Evolutionary conservation across 768 basidiomycete species (phyloP), one percentile per base, ranked within the genome.

Genomic region (Myochromella boudieri): DNA sequence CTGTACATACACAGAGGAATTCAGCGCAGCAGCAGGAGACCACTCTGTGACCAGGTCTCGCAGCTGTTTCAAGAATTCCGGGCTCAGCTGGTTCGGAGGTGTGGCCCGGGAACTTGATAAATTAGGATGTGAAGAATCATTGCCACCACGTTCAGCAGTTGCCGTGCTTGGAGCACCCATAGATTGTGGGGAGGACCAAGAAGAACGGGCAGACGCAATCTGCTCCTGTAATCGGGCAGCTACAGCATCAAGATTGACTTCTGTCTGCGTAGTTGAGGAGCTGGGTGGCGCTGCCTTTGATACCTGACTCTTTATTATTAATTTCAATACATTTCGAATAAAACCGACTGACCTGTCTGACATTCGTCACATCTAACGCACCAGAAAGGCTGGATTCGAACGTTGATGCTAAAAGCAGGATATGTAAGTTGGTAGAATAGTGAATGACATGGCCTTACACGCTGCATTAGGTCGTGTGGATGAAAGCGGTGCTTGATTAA

Each of bases 301-400:
- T 20, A 3, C 26, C 40, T 41, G 17, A 20, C 15, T 11, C 3
- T 29, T 12, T 9, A 14, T 9, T 4, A 37, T 41, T 1, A 41
- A 28, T 28, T 10, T 27, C 17, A 15, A 20, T 17, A 17, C 8
- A 4, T 8, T 6, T 7, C 4, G 21, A 8, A 27, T 9, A 15
- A 46, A 6, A 37, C 9, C 11, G 37, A 37, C 36, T 33, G 3
- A 54, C 44, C 34, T 27, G n/a, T 8, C 25, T 15, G 29, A 10
- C 46, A 38, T 18, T 36, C 1, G 32, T 18, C 12, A 26, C n/a
- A 20, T 44, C 46, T 8, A 42, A 36, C 3, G 39, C 39, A n/a
- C 43, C 46, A 25, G 38, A 20, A 36, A 45, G 36, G 36, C 44
- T 42, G 18, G 42, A 51, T 37, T 27, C 36, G n/a, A 28, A 39